Base-by-base conservation (phyloP, 768 basidiomycete genomes). In the Macrolepiota dolichaula region DNA sequence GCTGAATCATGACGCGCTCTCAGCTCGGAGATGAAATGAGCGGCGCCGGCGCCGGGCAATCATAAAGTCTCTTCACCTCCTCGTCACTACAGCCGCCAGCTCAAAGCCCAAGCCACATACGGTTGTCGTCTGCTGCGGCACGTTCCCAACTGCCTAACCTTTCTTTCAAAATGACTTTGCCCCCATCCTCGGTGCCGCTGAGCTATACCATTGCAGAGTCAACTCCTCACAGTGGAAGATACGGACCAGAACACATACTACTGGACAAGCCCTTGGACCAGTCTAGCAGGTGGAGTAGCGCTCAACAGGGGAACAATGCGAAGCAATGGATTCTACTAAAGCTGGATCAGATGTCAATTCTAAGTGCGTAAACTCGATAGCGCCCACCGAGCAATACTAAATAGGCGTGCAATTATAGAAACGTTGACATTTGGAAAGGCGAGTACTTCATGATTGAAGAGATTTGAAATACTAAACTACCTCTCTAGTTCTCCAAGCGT, bases 391-490 rank as follows among this genome's bases (percentile, higher is more conserved):
- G 49, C 29, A 7, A 7, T 25, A 38, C 38, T 36, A 32, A 53
- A 52, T 49, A 59, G 52, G 62, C 52, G 32, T 49, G 4, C 6
- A 36, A 25, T 50, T n/a, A 29, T 51, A 92, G 91, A 85, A 69
- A 84, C 76, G 57, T 84, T 92, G 65, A 91, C 85, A 11, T 92
- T 93, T 72, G 91, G 92, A 67, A 93, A 93, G 82, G 91, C 91
- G 64, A 67, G 74, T 55, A 42, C 57, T 36, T 37, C 55, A 24
- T 52, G 56, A 37, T 36, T 63, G 27, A 47, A 42, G 35, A 57
- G 37, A 6, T 12, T n/a, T 11, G 32, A 12, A 7, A 63, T 40
- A 56, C 53, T 68, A 59, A 71, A 36, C 49, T 25, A 36, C 46
- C 59, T 40, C 47, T 57, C 32, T 56, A 83, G 83, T 81, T 73